These are phyloP conservation scores for Nicotiana noctiflora DNA, from an alignment of 257 asterid genomes.

Conservation along the genomic window DNA sequence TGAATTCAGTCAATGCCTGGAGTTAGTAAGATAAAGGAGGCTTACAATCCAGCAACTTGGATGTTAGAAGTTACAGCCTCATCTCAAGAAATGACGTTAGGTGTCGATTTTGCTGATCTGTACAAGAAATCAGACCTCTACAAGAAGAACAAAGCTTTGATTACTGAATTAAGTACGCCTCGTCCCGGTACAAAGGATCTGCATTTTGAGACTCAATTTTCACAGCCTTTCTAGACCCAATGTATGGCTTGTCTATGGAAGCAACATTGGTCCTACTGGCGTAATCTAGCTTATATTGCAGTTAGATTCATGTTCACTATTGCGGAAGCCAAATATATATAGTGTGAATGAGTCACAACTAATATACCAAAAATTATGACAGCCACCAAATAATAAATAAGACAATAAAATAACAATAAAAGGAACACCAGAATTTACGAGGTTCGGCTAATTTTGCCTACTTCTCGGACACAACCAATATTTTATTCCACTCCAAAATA, in stretches of 20 bases:
- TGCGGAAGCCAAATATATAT: no score
- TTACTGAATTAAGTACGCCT: constrained; percentile 58
- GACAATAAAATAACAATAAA: no score
- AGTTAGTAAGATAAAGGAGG: constrained; percentile 46
- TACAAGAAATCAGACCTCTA: constrained; percentile 52
- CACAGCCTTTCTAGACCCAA: constrained; percentile 57
- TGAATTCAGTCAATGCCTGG: constrained; percentile 37
- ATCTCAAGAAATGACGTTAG: constrained; percentile 47
- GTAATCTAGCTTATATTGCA: constrained; percentile 69
- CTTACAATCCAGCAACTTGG: constrained; percentile 84
- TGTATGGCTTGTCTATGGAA: constrained; percentile 86
- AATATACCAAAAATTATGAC: no score
- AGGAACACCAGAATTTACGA: no score
- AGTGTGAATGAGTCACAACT: no score
- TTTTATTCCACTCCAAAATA: no score
- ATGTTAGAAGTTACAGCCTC: constrained; percentile 67
- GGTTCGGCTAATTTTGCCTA: no score
- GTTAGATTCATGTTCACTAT: constrained; percentile 54
- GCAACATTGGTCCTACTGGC: constrained; percentile 82
- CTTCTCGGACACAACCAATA: no score
- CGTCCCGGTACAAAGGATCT: constrained; percentile 66
- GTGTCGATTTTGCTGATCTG: constrained; percentile 46
- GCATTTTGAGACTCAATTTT: constrained; percentile 40
- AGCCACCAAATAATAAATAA: no score
- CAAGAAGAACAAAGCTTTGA: constrained; percentile 62